Base-by-base conservation (phyloP, 768 basidiomycete genomes). In the Pleurotus cornucopiae region DNA sequence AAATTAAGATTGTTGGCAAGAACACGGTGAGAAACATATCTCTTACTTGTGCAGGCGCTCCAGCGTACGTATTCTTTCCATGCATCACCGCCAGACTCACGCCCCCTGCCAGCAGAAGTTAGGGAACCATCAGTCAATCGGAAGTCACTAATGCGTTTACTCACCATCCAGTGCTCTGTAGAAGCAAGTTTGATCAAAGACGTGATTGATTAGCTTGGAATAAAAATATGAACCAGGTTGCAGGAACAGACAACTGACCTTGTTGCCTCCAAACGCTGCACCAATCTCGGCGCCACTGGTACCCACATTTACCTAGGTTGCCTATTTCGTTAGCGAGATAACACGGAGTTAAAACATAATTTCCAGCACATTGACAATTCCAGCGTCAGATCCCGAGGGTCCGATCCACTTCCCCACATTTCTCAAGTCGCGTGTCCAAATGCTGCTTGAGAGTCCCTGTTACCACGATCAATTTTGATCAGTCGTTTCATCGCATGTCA, bases 41-140 rank as follows among this genome's bases (percentile, higher is more conserved):
- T 68, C 76, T 49, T 64, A 81, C 80, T 74, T 9, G 95, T 97
- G 69, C 91, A 94, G 46, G 89, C 84, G 70, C 88, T 87, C 91
- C 91, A 95, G 51, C 92, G 84, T 40, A 94, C 89, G 63, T 94
- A 94, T 70, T 96, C 91, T 69, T 95, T 94, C 96, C 96, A 98
- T n/a, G 95, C 89, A 70, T 98, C 96, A 52, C 95, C 95, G 39
- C 96, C 96, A 5, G 91, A 93, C 75, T 98, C 96, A 48, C 96
- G 85, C 16, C 96, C 96, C 94, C 89, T 89, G 61, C 37, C 65
- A 60, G 55, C 39, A 55, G 56, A 57, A 61, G 61, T 58, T 59
- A 56, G 46, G 56, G 14, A 6, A 57, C 23, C 20, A 41, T 58
- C 38, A 25, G 46, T 25, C 37, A 49, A 18, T 41, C 34, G 51